Conservation (phyloP, 345 rosid species). For the Erucastrum elatum region DNA sequence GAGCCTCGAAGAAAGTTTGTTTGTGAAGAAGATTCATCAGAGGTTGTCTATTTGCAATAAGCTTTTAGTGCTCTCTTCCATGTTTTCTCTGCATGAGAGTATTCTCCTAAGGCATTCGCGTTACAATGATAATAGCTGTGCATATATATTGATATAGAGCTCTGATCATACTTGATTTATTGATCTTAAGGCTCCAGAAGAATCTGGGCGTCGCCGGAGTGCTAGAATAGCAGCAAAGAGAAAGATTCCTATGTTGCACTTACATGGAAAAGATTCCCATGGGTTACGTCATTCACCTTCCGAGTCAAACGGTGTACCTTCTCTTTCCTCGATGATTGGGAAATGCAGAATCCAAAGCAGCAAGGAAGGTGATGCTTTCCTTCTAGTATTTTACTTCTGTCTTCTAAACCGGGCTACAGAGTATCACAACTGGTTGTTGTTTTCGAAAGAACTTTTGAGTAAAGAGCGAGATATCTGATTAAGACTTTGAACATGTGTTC, state of each 20-base stretch:
- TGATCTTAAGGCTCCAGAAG: slow-evolving; percentile 51
- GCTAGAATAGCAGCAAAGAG: slow-evolving; percentile 68
- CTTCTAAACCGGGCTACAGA: not conserved
- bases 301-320: slow-evolving; percentile 48
- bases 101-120: too few relatives aligned
- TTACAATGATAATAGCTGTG: too few relatives aligned
- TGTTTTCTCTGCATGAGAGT: too few relatives aligned
- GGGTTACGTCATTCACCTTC: slow-evolving; percentile 36
- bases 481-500: slow-evolving; percentile 17
- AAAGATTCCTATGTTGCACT: slow-evolving; percentile 40
- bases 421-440: slow-evolving; percentile 11
- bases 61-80: not conserved
- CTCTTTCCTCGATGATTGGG: slow-evolving; percentile 62
- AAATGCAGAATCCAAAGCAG: slow-evolving; percentile 68
- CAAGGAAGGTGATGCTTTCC: slow-evolving; percentile 63
- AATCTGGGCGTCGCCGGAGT: slow-evolving; percentile 75
- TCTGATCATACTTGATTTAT: slow-evolving; percentile 22
- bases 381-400: slow-evolving; percentile 2
- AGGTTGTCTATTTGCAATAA: slow-evolving; percentile 50
- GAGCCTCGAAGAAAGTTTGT: slow-evolving; percentile 62
- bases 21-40: slow-evolving; percentile 66
- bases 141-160: too few relatives aligned
- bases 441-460: not conserved
- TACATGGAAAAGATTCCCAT: slow-evolving; percentile 35
- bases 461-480: not conserved